Evolutionary conservation across 805 yeast species (phyloP).

Genomic region (Metschnikowia cerradonensis): DNA sequence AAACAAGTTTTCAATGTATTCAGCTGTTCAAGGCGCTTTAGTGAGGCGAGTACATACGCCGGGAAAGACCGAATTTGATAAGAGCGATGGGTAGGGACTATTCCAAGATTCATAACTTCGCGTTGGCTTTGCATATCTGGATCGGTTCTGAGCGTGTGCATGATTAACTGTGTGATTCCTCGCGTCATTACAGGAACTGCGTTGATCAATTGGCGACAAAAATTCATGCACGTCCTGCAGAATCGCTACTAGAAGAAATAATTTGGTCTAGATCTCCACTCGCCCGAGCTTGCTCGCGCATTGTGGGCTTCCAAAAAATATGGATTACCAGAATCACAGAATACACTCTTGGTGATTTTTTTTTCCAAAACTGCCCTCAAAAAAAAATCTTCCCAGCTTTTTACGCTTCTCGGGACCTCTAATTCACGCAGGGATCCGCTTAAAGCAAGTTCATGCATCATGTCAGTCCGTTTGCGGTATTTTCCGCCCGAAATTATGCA

Average conservation of each 20-base stretch:
- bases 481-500: neutral
- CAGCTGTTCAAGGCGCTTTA: too few species aligned
- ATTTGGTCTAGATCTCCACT: neutral
- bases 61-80: neutral
- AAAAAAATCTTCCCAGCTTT: neutral
- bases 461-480: neutral
- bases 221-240: neutral
- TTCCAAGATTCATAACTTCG: neutral
- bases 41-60: neutral
- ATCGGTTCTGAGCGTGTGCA: neutral
- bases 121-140: neutral
- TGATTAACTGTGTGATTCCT: neutral
- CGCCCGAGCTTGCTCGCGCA: neutral
- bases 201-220: neutral
- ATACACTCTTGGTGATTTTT: neutral
- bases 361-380: neutral
- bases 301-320: neutral
- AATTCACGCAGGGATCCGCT: slow-evolving; percentile 3
- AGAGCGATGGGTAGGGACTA: neutral
- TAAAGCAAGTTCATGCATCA: slow-evolving; percentile 1
- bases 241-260: neutral
- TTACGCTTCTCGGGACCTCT: neutral
- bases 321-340: neutral
- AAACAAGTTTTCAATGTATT: neutral
- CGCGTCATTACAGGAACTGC: slow-evolving; percentile 1